A percentile compares a stretch with the other conserved stretches of the same genome.
Conservation (phyloP, 805 yeast species). For the Candida boleticola region DNA sequence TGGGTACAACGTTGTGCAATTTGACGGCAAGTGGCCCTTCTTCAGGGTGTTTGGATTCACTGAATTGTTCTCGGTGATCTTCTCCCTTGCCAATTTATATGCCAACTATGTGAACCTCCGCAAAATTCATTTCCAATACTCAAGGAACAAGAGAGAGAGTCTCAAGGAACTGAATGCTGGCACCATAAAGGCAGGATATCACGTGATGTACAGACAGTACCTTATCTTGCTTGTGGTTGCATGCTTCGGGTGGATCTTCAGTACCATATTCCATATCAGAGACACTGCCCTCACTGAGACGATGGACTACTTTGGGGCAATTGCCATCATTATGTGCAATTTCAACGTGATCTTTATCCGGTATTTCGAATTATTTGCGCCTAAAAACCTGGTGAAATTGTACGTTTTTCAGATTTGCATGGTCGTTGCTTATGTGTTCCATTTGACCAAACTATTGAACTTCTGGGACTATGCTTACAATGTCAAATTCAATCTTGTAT, state of each 20-base stretch:
- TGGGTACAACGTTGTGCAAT: conserved; percentile 33
- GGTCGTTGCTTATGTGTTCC: conserved; percentile 19
- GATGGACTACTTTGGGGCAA: conserved; percentile 43
- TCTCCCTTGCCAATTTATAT: conserved; percentile 35
- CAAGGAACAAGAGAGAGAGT: not conserved
- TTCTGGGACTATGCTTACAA: conserved; percentile 43
- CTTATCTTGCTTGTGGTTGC: conserved; percentile 24
- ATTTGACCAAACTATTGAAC: conserved; percentile 23
- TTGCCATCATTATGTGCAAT: conserved; percentile 33
- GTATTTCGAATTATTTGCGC: conserved; percentile 25
- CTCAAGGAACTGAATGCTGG: not conserved
- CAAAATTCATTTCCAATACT: conserved; percentile 25
- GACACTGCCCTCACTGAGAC: conserved; percentile 38
- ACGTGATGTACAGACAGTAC: conserved; percentile 30
- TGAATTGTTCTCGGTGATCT: conserved; percentile 33
- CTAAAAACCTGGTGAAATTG: conserved; percentile 8
- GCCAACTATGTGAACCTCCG: conserved; percentile 28
- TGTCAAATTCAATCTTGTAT: conserved; percentile 25
- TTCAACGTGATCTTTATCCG: conserved; percentile 34
- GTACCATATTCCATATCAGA: conserved; percentile 37
- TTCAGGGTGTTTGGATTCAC: conserved; percentile 33
- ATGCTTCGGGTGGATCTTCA: conserved; percentile 36
- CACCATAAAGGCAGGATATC: conserved; percentile 5
- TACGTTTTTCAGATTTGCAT: conserved; percentile 18
- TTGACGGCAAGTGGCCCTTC: conserved; percentile 46